Conservation (phyloP, 2,329 filamentous ascomycete genomes). For the Mycocentrospora acerina region DNA sequence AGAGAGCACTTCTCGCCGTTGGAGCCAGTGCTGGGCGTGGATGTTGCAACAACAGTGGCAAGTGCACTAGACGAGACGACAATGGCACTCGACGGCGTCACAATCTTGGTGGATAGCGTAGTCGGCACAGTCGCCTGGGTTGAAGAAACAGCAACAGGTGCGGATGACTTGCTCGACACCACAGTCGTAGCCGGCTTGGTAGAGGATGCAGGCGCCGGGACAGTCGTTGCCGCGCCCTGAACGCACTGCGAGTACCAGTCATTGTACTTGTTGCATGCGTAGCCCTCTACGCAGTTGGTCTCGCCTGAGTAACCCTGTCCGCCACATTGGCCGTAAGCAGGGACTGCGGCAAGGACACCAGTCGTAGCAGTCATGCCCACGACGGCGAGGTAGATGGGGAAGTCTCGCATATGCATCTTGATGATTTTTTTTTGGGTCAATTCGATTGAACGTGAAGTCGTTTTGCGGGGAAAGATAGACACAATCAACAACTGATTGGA, state of each 20-base stretch:
- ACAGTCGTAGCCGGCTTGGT: conserved; percentile 4
- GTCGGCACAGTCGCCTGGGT: conserved; percentile 1
- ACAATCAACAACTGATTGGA: too few relatives aligned
- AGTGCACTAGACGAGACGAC: background rate
- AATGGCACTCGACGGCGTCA: conserved; percentile 4
- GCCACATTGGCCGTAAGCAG: conserved; percentile 49
- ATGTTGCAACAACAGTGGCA: conserved; percentile 5
- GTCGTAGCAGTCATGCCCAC: conserved; percentile 29
- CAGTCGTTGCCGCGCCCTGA: conserved; percentile 4
- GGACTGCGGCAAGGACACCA: conserved; percentile 29
- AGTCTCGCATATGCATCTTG: conserved; percentile 24
- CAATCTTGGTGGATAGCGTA: conserved; percentile 4
- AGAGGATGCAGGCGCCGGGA: conserved; percentile 9
- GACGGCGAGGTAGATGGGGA: conserved; percentile 28
- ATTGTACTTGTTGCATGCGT: conserved; percentile 45
- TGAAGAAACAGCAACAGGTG: background rate
- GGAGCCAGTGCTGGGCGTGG: conserved; percentile 9
- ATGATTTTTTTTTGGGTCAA: too few relatives aligned
- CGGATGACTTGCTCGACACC: conserved; percentile 2
- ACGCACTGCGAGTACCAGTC: conserved; percentile 51
- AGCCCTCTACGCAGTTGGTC: conserved; percentile 43
- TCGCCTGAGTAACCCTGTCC: conserved; percentile 45
- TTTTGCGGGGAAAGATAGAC: too few relatives aligned
- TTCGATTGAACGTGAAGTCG: too few relatives aligned
- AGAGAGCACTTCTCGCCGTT: conserved; percentile 40